A percentile compares a stretch with the other conserved stretches of the same genome.
Evolutionary conservation across 225 moss, liverwort and hornwort genomes (phyloP).

Genomic region (Thuidium tamariscinum): DNA sequence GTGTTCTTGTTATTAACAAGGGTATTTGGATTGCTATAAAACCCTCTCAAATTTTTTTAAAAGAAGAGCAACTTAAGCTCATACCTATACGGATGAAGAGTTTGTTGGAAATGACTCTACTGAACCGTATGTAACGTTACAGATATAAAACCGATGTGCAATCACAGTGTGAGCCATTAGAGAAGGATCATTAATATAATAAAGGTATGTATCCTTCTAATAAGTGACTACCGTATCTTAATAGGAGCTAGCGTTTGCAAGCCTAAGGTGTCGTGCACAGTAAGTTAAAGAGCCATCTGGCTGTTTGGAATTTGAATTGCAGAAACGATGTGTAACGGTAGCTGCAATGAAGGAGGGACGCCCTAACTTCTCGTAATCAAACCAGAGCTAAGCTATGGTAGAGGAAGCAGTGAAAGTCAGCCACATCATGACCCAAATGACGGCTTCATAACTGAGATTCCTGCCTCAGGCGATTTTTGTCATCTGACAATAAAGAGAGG

Average conservation of each 20-base stretch:
- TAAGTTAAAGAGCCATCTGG: not conserved
- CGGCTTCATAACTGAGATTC: not conserved
- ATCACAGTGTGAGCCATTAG: not conserved
- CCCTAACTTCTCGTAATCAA: not conserved
- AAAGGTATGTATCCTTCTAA: not conserved
- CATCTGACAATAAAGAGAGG: not conserved
- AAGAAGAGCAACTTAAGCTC: not conserved
- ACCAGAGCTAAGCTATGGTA: too few species aligned
- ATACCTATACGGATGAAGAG: not conserved
- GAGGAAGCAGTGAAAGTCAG: not conserved
- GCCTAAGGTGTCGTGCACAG: not conserved
- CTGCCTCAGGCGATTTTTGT: not conserved
- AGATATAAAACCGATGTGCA: not conserved
- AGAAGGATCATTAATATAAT: too few species aligned
- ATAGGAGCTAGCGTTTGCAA: not conserved
- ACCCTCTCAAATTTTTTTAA: not conserved
- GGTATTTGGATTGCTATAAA: not conserved
- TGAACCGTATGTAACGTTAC: not conserved
- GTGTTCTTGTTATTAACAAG: too few species aligned
- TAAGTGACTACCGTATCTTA: not conserved
- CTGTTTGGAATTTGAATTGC: conserved; percentile 12
- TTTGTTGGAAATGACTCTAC: not conserved
- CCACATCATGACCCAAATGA: not conserved
- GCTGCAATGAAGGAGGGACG: not conserved
- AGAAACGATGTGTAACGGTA: not conserved